Conservation (phyloP, 257 asterid species). For the Solanum dulcamara region DNA sequence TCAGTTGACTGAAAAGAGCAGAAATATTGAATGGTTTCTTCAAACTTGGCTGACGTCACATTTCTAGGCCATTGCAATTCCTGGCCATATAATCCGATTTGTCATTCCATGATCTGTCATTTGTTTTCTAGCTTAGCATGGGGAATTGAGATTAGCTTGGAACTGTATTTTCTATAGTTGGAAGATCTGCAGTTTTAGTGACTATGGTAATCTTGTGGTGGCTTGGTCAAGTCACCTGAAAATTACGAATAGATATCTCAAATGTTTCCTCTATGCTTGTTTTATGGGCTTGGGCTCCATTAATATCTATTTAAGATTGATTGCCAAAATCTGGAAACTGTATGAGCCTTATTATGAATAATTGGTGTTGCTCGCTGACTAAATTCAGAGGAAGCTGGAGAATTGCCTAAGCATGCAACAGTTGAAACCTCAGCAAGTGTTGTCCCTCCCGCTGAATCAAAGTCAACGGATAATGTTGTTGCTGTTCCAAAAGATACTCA, state of each 20-base stretch:
- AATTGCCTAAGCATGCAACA: constrained; percentile 18
- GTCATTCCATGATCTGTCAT: not conserved
- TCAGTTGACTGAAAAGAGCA: not conserved
- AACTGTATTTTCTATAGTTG: not conserved
- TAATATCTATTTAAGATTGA: not conserved
- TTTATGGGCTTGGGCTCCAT: not conserved
- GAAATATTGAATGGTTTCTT: not conserved
- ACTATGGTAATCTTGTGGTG: not conserved
- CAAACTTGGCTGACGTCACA: not conserved
- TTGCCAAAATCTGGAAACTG: not conserved
- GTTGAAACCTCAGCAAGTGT: constrained; percentile 12
- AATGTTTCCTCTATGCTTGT: not conserved
- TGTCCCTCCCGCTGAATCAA: not conserved
- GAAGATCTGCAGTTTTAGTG: not conserved
- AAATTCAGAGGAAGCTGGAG: constrained; percentile 57
- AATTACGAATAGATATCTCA: not conserved
- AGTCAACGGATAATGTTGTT: not conserved
- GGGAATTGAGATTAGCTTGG: not conserved
- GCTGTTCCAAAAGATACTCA: constrained; percentile 21
- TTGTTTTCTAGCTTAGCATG: not conserved
- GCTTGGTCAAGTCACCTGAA: not conserved
- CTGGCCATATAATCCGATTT: not conserved
- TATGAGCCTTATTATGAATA: not conserved
- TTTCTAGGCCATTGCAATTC: not conserved
- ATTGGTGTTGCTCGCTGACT: constrained; percentile 6